These are phyloP conservation scores for Ehretia macrophylla DNA, from an alignment of 257 asterid species.

Conservation along the genomic window DNA sequence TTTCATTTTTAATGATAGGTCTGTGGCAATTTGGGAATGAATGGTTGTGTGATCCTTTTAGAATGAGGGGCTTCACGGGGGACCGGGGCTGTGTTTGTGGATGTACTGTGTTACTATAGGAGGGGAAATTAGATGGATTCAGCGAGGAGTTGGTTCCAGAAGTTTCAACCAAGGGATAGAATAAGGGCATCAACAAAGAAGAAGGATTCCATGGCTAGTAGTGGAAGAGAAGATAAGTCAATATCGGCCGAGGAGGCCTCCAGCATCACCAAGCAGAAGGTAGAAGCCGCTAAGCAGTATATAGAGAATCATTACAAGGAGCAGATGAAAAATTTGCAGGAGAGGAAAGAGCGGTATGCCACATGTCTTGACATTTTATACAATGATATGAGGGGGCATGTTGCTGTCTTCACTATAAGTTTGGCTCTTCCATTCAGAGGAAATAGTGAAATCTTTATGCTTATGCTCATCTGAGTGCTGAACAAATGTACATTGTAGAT, in stretches of 20 bases:
- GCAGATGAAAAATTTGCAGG: constrained; percentile 89
- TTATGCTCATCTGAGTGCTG: no score
- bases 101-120: constrained; percentile 30
- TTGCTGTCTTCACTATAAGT: no score
- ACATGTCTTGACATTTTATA: constrained; percentile 11
- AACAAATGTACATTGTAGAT: no score
- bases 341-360: constrained; percentile 84
- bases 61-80: constrained; percentile 34
- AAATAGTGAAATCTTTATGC: no score
- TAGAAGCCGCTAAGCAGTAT: constrained; percentile 94
- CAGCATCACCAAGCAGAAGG: constrained; percentile 82
- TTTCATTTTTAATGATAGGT: constrained; percentile 22
- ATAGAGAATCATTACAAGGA: constrained; percentile 97
- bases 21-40: constrained; percentile 29
- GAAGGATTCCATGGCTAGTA: constrained; percentile 57
- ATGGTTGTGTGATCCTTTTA: constrained; percentile 19
- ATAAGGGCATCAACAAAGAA: constrained; percentile 57
- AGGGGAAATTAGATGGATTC: constrained; percentile 65
- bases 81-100: constrained; percentile 9
- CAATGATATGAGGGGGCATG: not conserved
- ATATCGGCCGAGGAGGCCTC: constrained; percentile 83
- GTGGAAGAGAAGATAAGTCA: constrained; percentile 60
- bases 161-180: constrained; percentile 73
- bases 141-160: constrained; percentile 86
- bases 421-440: no score